phyloP scores from a whole-genome alignment of 73 alveolate species.

The Paramecium primaurelia region DNA sequence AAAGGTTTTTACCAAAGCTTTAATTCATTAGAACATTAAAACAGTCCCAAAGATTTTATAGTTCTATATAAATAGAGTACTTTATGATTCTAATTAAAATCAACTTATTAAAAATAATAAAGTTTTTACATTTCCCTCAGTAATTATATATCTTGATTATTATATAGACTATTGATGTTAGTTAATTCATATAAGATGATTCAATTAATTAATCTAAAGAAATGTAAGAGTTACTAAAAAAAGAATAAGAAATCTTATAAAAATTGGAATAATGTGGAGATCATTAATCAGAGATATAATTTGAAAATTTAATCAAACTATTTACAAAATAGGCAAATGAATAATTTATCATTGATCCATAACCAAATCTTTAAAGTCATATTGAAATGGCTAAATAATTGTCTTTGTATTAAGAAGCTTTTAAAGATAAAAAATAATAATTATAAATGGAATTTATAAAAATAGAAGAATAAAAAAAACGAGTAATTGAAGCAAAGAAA shows the following conservation, averaged over 20 bases:
- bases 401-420: background rate
- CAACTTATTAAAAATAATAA: background rate
- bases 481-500: background rate
- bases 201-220: background rate
- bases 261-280: background rate
- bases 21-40: background rate
- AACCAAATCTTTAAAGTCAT: background rate
- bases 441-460: background rate
- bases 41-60: background rate
- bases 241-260: background rate
- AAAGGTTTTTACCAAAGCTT: background rate
- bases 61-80: background rate
- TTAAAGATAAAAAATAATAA: background rate
- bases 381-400: background rate
- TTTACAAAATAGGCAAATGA: background rate
- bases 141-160: background rate
- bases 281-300: background rate
- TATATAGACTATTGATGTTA: constrained; percentile 3
- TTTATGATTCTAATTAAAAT: background rate
- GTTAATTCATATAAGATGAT: background rate
- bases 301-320: background rate
- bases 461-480: background rate
- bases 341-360: background rate
- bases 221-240: background rate
- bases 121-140: background rate